Evolutionary conservation across 768 basidiomycete genomes (phyloP), one percentile per base, ranked within the genome.

Genomic region (Daedaleopsis nitida): DNA sequence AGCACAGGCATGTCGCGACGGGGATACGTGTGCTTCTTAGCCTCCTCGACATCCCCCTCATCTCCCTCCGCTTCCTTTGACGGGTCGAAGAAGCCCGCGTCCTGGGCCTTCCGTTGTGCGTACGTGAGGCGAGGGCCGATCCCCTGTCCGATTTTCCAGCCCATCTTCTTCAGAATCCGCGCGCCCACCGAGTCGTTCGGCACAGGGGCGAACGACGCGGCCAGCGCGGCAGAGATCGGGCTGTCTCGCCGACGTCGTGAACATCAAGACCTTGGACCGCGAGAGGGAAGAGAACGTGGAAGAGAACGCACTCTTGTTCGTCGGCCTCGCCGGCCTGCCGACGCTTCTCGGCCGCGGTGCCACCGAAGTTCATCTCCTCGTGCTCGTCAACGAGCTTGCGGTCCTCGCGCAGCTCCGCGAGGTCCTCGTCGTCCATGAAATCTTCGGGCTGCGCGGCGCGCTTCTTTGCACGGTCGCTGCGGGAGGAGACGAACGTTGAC

Each of bases 391-490:
- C 84, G 10, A 97, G 73, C 19, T 82, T 85, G 66, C 87, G 81
- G 65, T 83, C 85, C 43, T 94, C 92, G 37, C 82, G 84, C 61
- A 91, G 73, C 63, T 93, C 93, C 48, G 91, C 86, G 16, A 98
- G 78, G 72, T 98, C 97, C 75, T 99, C 97, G 45, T 98, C 97
- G 76, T 99, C 97, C 97, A 99, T 98, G 71, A 93, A 98, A 71
- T 97, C 94, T 74, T 96, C 93, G 0, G 94, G 89, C 35, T 82
- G 81, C n/a, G 81, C 75, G 2, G 74, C 76, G 66, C 83, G 80
- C 66, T 83, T 74, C 72, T 88, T 88, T 49, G 85, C 85, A 51
- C 95, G 85, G 47, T 92, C 89, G 32, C 72, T 74, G 35, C 95
- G 84, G 8, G 96, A 97, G 0, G 96, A 98, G 14, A 92, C 87